These are phyloP conservation scores for Ophiostoma triangulosporum DNA, from an alignment of 2,329 filamentous ascomycete genomes.

Conservation along the genomic window DNA sequence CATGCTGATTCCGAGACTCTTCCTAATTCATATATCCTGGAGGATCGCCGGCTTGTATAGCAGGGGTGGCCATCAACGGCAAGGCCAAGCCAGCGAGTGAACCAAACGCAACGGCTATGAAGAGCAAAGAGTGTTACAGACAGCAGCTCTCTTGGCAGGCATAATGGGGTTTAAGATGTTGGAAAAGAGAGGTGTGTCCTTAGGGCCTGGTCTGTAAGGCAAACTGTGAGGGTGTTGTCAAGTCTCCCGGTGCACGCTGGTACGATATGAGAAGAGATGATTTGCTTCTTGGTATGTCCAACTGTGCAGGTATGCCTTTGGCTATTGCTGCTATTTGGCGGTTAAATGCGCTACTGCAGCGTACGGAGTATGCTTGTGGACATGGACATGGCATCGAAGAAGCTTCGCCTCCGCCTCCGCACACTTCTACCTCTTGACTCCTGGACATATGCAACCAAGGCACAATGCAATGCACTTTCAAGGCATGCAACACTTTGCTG, in stretches of 20 bases:
- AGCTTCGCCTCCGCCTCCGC: no score
- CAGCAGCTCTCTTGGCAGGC: background rate
- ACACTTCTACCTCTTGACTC: background rate
- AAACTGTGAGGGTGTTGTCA: background rate
- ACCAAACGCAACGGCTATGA: background rate
- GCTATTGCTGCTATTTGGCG: no score
- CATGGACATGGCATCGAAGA: no score
- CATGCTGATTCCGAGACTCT: background rate
- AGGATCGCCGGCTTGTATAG: conserved; percentile 11
- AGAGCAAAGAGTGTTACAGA: background rate
- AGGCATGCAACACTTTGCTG: background rate
- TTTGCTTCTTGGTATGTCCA: background rate
- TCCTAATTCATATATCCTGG: conserved; percentile 3
- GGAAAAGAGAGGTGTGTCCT: no score
- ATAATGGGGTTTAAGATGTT: no score
- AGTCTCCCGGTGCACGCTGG: background rate
- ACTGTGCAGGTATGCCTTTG: background rate
- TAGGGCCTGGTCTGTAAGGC: background rate
- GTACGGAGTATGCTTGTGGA: background rate
- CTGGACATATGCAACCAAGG: background rate
- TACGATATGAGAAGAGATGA: background rate
- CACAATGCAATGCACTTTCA: background rate
- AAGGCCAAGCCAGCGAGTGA: background rate
- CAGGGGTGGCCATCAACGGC: background rate
- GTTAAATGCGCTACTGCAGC: background rate